Evolutionary conservation across 208 protist species (phyloP).

Genomic region (Vickermania ingenoplastis): DNA sequence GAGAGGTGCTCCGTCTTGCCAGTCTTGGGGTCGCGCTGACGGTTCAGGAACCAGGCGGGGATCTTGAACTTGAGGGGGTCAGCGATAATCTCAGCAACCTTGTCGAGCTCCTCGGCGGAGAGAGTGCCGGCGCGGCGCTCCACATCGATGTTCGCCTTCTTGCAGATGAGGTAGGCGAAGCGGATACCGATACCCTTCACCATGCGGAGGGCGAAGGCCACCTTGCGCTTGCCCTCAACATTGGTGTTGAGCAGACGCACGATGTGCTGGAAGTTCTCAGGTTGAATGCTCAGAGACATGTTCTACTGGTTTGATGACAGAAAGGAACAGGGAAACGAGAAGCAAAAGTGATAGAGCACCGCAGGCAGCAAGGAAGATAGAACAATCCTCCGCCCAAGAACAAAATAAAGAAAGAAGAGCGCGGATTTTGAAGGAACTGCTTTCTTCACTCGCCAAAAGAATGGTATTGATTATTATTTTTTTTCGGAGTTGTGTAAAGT

Average conservation of each 20-base stretch:
- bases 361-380: too few species aligned
- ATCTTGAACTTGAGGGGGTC: conserved; percentile 99
- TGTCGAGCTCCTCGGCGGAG: conserved; percentile 93
- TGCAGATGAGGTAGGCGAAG: conserved; percentile 98
- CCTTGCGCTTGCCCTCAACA: conserved; percentile 97
- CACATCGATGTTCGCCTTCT: conserved; percentile 98
- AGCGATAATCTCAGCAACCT: conserved; percentile 96
- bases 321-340: background rate
- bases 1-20: conserved; percentile 97
- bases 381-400: too few species aligned
- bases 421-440: too few species aligned
- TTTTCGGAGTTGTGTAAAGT: too few species aligned
- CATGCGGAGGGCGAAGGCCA: conserved; percentile 96
- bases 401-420: too few species aligned
- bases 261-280: conserved; percentile 98
- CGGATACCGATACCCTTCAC: conserved; percentile 99
- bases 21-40: conserved; percentile 97
- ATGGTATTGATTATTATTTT: too few species aligned
- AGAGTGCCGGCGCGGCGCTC: conserved; percentile 93
- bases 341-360: background rate
- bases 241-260: conserved; percentile 99
- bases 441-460: too few species aligned
- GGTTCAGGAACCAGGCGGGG: conserved; percentile 99
- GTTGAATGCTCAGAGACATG: conserved; percentile 58
- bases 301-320: conserved; percentile 4